Base-by-base conservation (phyloP, 768 basidiomycete species). In the Lepiota venenata region DNA sequence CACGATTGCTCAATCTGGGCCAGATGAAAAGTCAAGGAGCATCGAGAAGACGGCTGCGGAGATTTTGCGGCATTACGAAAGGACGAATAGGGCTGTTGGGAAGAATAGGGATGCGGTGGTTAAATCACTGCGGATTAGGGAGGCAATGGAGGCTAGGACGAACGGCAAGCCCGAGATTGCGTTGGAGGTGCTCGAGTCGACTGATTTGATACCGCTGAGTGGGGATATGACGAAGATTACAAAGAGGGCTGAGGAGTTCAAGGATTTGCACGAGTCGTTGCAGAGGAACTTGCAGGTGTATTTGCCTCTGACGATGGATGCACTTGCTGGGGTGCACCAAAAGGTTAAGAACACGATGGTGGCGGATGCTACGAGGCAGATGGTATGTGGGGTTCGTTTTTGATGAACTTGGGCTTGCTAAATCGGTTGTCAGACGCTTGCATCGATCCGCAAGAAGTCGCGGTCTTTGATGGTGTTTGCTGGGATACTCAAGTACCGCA, bases 291-390 rank as follows among this genome's bases (percentile, higher is more conserved):
- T 98, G 67, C 92, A 93, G 62, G 81, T 83, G 2, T 90, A 97
- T 67, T 78, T 98, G 46, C 82, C 90, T 32, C 80, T 93, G 37
- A 88, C 92, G 18, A 99, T 98, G 97, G 93, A 94, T 64, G 83
- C 87, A 25, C 82, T 98, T 22, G 87, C 89, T 46, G 84, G 80
- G 12, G 81, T 95, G 14, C 89, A 96, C 61, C 87, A 87, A 53
- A 82, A 80, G 55, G 73, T 84, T 54, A 96, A 96, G 68, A 72
- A 75, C 10, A 85, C 87, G 25, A 72, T 78, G 40, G 83, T 82
- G 18, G 80, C 87, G 11, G 93, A 96, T 63, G 80, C 82, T 37
- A 86, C 83, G 2, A 77, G 88, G 58, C 87, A 94, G 61, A 80
- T 87, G 78, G 90, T 91, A 56, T 54, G 82, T 75, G 35, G 22